phyloP scores from a whole-genome alignment of 2,329 filamentous ascomycete genomes.

The Lachnellula subtilissima region DNA sequence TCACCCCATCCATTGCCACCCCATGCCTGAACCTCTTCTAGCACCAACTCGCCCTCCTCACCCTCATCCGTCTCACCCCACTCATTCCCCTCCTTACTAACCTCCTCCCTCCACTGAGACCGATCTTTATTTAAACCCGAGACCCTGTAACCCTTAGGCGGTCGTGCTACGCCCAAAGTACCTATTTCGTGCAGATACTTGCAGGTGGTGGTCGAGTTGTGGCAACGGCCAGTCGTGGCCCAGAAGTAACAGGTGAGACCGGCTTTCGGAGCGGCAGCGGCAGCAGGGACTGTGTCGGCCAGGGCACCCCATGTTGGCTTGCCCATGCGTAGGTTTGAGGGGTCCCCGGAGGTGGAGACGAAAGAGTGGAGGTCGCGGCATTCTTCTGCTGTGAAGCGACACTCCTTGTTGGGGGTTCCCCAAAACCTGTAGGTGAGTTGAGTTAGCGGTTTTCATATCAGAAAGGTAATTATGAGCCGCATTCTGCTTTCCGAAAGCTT shows the following conservation, averaged over 20 bases:
- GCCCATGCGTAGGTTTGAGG: constrained; percentile 18
- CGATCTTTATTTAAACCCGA: background rate
- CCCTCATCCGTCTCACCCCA: constrained; percentile 1
- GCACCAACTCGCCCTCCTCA: background rate
- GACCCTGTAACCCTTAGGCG: background rate
- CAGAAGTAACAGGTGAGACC: constrained; percentile 19
- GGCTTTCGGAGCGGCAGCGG: background rate
- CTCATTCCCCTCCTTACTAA: background rate
- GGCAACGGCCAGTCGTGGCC: constrained; percentile 12
- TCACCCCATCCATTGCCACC: background rate
- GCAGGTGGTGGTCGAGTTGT: constrained; percentile 8
- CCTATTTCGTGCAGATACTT: constrained; percentile 17
- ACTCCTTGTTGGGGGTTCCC: constrained; percentile 12
- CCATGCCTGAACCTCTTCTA: constrained; percentile 5
- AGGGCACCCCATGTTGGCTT: constrained; percentile 22
- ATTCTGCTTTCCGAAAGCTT: background rate
- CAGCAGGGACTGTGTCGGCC: constrained; percentile 10
- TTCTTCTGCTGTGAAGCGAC: constrained; percentile 25
- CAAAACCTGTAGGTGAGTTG: constrained; percentile 11
- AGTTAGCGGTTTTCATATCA: background rate
- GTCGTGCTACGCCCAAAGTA: constrained; percentile 5
- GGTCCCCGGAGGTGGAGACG: background rate
- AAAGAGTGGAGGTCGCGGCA: constrained; percentile 23
- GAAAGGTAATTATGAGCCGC: background rate
- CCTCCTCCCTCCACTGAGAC: background rate